Evolutionary conservation across 441 rosid species (phyloP).

Genomic region (Biscutella laevigata): DNA sequence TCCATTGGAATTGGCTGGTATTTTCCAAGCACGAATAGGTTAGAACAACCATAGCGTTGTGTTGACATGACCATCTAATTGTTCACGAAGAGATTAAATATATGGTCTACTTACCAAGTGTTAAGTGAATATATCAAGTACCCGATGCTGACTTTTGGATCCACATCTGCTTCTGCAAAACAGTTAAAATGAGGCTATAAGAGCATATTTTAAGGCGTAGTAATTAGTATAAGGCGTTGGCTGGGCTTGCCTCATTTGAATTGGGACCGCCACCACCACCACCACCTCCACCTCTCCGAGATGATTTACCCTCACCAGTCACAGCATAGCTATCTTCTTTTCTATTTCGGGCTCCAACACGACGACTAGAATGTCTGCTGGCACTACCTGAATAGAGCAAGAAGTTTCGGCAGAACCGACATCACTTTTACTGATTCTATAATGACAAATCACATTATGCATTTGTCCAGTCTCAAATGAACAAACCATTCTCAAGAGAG

Average conservation of each 20-base stretch:
- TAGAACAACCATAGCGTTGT: background rate
- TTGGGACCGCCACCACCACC: slow-evolving; percentile 31
- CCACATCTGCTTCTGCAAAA: slow-evolving; percentile 74
- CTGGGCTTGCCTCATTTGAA: slow-evolving; percentile 44
- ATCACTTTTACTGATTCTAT: background rate
- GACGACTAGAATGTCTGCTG: slow-evolving; percentile 38
- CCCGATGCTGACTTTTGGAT: slow-evolving; percentile 59
- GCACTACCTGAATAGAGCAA: slow-evolving; percentile 37
- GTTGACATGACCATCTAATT: background rate
- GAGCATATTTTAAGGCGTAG: background rate
- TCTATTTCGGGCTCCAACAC: slow-evolving; percentile 31
- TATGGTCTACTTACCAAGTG: too few relatives aligned
- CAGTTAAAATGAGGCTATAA: slow-evolving; percentile 9
- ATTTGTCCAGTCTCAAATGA: slow-evolving; percentile 7
- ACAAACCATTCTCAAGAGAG: slow-evolving; percentile 36
- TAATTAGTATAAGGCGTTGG: background rate
- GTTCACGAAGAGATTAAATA: background rate
- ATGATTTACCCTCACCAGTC: slow-evolving; percentile 42
- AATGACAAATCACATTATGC: background rate
- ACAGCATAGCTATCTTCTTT: slow-evolving; percentile 42
- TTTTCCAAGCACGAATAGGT: slow-evolving; percentile 18
- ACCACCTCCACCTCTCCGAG: slow-evolving; percentile 46
- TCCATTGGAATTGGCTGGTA: slow-evolving; percentile 21
- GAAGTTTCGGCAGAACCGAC: background rate
- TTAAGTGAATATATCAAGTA: slow-evolving; percentile 31